Evolutionary conservation across 1,284 basidiomycete genomes (phyloP).

Genomic region (Irpex sp.): DNA sequence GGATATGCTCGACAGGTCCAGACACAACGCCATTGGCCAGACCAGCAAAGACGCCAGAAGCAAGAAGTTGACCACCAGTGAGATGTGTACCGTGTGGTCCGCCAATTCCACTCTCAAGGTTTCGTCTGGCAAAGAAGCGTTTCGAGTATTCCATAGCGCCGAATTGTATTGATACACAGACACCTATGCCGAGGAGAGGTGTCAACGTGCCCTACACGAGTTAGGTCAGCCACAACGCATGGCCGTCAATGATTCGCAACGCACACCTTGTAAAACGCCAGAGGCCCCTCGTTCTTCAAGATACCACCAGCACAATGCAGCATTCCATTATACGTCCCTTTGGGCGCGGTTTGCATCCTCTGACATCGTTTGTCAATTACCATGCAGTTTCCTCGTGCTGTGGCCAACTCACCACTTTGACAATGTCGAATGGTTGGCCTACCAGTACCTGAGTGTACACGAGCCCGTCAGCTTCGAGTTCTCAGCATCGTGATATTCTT

Average conservation of each 20-base stretch:
- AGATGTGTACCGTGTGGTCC: slow-evolving; percentile 59
- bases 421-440: slow-evolving; percentile 95
- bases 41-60: slow-evolving; percentile 82
- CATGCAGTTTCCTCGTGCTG: slow-evolving; percentile 12
- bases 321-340: slow-evolving; percentile 87
- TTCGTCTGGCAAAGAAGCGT: slow-evolving; percentile 71
- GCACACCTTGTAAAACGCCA: slow-evolving; percentile 93
- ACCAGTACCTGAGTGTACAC: slow-evolving; percentile 65
- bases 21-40: slow-evolving; percentile 91
- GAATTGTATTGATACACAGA: slow-evolving; percentile 97
- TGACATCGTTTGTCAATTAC: slow-evolving; percentile 24
- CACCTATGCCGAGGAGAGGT: slow-evolving; percentile 90
- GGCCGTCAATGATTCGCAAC: neutral
- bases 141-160: slow-evolving; percentile 89
- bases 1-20: slow-evolving; percentile 95
- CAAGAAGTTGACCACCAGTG: slow-evolving; percentile 65
- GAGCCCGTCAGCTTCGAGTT: slow-evolving; percentile 1
- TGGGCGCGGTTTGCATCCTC: slow-evolving; percentile 93
- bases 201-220: slow-evolving; percentile 79
- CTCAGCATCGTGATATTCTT: neutral
- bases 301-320: slow-evolving; percentile 87
- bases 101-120: slow-evolving; percentile 50
- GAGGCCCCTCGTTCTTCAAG: slow-evolving; percentile 86
- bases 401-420: slow-evolving; percentile 77
- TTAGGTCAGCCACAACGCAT: neutral